These are phyloP conservation scores for Ascochyta fabae DNA, from an alignment of 2,329 filamentous ascomycete genomes.

Conservation along the genomic window DNA sequence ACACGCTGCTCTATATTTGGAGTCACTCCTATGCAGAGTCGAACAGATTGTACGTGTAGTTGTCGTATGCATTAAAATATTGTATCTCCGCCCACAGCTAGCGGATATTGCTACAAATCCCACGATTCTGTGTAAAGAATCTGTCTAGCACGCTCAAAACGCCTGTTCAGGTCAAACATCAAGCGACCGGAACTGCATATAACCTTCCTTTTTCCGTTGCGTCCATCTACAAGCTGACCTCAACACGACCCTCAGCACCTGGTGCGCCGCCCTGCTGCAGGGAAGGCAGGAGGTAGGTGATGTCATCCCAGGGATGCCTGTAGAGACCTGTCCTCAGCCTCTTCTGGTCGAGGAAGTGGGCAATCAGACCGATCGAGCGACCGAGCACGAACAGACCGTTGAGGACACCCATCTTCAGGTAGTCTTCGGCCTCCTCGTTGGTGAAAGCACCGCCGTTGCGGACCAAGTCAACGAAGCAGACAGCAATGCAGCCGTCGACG, in stretches of 20 bases:
- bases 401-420: constrained; percentile 98
- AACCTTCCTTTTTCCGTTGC: constrained; percentile 32
- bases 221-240: constrained; percentile 48
- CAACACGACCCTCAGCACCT: constrained; percentile 51
- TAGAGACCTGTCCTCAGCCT: constrained; percentile 96
- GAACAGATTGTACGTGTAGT: constrained; percentile 6
- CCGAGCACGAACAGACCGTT: constrained; percentile 99
- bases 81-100: constrained; percentile 38
- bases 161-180: constrained; percentile 34
- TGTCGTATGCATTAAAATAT: constrained; percentile 41
- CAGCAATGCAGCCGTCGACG: constrained; percentile 96
- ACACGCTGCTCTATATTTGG: too few species aligned
- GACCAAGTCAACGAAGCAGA: constrained; percentile 97
- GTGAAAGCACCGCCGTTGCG: constrained; percentile 98
- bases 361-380: constrained; percentile 97
- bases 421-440: constrained; percentile 95
- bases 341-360: constrained; percentile 99
- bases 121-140: constrained; percentile 29
- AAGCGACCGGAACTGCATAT: constrained; percentile 36
- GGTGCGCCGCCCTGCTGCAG: constrained; percentile 46
- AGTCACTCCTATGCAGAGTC: too few species aligned
- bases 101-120: constrained; percentile 43
- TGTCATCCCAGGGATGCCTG: constrained; percentile 85
- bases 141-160: constrained; percentile 43
- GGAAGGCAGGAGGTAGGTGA: constrained; percentile 51